These are phyloP conservation scores for Aureobasidium vineae DNA, from an alignment of 2,329 filamentous ascomycete species.

Conservation along the genomic window DNA sequence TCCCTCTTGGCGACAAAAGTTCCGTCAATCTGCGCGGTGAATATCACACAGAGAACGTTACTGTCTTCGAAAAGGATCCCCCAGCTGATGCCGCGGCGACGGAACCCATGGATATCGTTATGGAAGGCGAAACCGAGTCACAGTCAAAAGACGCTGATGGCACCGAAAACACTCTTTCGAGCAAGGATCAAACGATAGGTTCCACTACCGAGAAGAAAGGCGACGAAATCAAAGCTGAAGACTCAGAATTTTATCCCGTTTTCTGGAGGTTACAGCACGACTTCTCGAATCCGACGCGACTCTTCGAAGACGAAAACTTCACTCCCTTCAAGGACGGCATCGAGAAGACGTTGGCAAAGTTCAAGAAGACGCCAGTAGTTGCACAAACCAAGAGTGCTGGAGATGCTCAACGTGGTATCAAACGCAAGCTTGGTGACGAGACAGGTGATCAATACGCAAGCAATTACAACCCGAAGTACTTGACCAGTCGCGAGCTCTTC, in stretches of 20 bases:
- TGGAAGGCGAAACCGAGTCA: conserved; percentile 35
- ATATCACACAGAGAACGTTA: conserved; percentile 94
- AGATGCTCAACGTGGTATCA: conserved; percentile 58
- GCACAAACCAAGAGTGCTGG: conserved; percentile 70
- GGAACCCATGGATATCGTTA: conserved; percentile 26
- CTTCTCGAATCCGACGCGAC: conserved; percentile 82
- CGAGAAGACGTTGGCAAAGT: conserved; percentile 66
- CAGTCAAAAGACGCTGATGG: not conserved
- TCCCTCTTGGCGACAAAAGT: conserved; percentile 92
- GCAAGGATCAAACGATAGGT: conserved; percentile 32
- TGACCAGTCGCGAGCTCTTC: conserved; percentile 96
- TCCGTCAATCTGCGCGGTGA: conserved; percentile 95
- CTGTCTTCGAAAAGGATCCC: conserved; percentile 64
- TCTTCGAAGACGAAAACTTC: conserved; percentile 69
- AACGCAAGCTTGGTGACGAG: conserved; percentile 60
- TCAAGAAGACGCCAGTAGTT: conserved; percentile 67
- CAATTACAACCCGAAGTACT: conserved; percentile 94
- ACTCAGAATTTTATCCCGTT: conserved; percentile 76
- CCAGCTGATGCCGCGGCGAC: not conserved
- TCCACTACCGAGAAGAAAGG: not conserved
- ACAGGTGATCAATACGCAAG: conserved; percentile 61
- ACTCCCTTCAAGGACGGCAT: conserved; percentile 62
- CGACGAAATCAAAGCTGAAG: conserved; percentile 58
- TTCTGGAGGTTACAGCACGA: conserved; percentile 93
- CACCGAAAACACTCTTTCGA: conserved; percentile 6